phyloP scores from a whole-genome alignment of 2,329 filamentous ascomycete species.

The Purpureocillium lavendulum region DNA sequence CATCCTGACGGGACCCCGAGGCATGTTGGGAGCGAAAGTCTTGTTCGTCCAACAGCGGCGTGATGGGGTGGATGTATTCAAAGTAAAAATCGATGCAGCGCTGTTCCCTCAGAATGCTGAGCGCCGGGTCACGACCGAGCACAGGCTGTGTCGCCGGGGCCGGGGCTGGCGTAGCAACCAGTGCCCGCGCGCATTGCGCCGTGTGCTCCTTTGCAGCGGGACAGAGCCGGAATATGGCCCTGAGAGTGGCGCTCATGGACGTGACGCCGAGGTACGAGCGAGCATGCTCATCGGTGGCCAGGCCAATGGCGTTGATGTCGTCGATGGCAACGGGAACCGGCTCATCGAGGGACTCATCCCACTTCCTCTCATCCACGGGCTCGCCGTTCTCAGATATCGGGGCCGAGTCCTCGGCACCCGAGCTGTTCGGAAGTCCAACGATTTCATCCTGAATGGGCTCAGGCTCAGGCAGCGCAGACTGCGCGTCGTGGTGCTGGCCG shows the following conservation, averaged over 20 bases:
- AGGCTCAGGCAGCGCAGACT: neutral
- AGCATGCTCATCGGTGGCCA: constrained; percentile 44
- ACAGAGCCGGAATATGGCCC: constrained; percentile 40
- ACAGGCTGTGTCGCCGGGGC: constrained; percentile 23
- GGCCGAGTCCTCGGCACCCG: constrained; percentile 11
- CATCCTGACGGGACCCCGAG: constrained; percentile 38
- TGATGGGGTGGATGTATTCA: constrained; percentile 49
- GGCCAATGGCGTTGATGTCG: constrained; percentile 22
- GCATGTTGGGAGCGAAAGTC: constrained; percentile 51
- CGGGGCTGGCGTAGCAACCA: constrained; percentile 14
- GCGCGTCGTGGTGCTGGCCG: neutral
- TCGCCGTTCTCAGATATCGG: constrained; percentile 18
- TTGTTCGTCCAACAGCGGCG: constrained; percentile 51
- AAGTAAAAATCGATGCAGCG: constrained; percentile 52
- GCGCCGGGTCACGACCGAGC: constrained; percentile 32
- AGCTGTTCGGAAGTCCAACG: neutral
- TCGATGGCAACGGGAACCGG: constrained; percentile 15
- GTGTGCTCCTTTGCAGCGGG: constrained; percentile 19
- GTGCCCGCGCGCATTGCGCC: constrained; percentile 14
- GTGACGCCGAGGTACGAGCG: constrained; percentile 57
- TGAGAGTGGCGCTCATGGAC: constrained; percentile 52
- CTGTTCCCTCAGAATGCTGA: constrained; percentile 19
- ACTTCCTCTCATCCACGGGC: constrained; percentile 16
- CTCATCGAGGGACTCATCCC: constrained; percentile 18
- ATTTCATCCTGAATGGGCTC: neutral